Percentiles rank a stretch among this genome's conserved stretches.
phyloP scores from a whole-genome alignment of 2,329 filamentous ascomycete species.

The Ceratocystis diversiconidia region DNA sequence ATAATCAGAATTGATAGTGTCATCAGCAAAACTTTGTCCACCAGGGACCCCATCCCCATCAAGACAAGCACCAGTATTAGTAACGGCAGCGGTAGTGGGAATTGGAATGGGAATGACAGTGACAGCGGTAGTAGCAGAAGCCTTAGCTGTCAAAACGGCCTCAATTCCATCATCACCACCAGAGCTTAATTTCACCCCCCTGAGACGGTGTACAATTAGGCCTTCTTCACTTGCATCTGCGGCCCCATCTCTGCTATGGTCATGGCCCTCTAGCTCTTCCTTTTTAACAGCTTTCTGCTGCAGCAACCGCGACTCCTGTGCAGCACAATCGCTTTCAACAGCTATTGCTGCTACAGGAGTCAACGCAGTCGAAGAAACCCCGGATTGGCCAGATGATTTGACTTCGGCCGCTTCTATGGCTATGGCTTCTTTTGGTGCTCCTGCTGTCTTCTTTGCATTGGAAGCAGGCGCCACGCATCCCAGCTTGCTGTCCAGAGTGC shows the following conservation, averaged over 20 bases:
- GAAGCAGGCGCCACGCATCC: conserved; percentile 36
- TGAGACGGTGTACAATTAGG: conserved; percentile 11
- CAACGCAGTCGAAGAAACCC: not conserved
- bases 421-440: not conserved
- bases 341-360: not conserved
- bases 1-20: not conserved
- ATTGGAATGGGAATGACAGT: not conserved
- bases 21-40: not conserved
- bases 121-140: not conserved
- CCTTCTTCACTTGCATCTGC: conserved; percentile 3
- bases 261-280: not conserved
- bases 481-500: conserved; percentile 43
- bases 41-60: not conserved
- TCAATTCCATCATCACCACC: conserved; percentile 9
- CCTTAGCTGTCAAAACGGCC: not conserved
- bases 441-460: not conserved
- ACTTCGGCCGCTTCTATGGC: not conserved
- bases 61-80: not conserved
- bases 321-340: not conserved
- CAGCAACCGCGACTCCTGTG: not conserved
- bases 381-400: not conserved
- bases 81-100: not conserved
- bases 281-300: conserved; percentile 4
- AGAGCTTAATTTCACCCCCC: conserved; percentile 8
- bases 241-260: not conserved